These are phyloP conservation scores for Vigna trinervia DNA, from an alignment of 306 rosid species.

Conservation along the genomic window DNA sequence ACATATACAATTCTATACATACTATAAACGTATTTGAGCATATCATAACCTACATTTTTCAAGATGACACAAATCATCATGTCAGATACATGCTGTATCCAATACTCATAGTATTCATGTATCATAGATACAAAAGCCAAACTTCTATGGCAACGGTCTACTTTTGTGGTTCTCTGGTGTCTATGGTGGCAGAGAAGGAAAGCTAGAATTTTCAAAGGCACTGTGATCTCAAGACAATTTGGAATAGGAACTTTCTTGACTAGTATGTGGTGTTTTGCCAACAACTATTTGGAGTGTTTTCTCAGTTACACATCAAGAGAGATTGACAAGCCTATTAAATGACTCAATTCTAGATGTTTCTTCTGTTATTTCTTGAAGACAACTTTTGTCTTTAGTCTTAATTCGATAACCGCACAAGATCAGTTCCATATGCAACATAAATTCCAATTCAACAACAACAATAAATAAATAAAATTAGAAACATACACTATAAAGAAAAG, in stretches of 20 bases:
- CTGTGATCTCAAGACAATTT: slow-evolving; percentile 5
- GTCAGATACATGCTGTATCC: too few relatives aligned
- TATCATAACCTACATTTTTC: too few relatives aligned
- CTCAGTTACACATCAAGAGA: neutral
- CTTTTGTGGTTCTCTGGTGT: neutral
- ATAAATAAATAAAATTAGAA: slow-evolving; percentile 6
- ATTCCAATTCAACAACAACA: neutral
- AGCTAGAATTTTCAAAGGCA: slow-evolving; percentile 5
- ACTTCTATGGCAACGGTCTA: slow-evolving; percentile 7
- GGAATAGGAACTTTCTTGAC: slow-evolving; percentile 6
- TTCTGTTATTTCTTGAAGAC: neutral
- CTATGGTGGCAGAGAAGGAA: slow-evolving; percentile 11
- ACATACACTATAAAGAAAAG: slow-evolving; percentile 95
- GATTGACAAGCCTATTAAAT: slow-evolving; percentile 17
- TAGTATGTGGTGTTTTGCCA: neutral
- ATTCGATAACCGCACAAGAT: slow-evolving; percentile 7
- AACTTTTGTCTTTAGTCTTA: slow-evolving; percentile 28
- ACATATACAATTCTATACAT: too few relatives aligned
- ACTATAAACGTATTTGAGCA: too few relatives aligned
- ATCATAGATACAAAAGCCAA: slow-evolving; percentile 4
- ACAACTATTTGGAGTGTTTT: neutral
- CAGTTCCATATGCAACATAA: slow-evolving; percentile 22
- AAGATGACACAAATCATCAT: too few relatives aligned
- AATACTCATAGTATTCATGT: too few relatives aligned
- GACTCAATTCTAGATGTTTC: neutral